Percentiles rank a stretch among this genome's conserved stretches.
Evolutionary conservation across 768 basidiomycete genomes (phyloP).

Genomic region (Xerocomellus chrysenteron): DNA sequence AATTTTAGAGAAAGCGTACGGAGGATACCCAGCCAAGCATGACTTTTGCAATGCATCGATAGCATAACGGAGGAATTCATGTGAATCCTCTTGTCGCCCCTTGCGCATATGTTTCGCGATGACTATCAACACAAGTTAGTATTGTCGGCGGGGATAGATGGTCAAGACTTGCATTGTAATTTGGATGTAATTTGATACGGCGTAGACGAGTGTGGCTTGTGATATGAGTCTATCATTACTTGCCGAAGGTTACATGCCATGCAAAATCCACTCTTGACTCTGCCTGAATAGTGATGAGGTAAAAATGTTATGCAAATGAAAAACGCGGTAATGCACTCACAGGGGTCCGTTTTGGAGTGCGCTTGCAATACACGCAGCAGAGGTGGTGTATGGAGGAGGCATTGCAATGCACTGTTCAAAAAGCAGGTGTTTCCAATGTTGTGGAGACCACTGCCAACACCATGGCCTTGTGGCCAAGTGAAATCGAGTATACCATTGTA

Average conservation of each 20-base stretch:
- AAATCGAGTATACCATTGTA: constrained; percentile 56
- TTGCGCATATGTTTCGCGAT: constrained; percentile 89
- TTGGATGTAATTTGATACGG: constrained; percentile 66
- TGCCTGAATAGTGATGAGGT: constrained; percentile 34
- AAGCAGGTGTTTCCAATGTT: constrained; percentile 97
- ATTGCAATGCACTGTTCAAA: constrained; percentile 92
- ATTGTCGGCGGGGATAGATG: not conserved
- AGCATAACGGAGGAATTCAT: constrained; percentile 94
- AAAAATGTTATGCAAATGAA: not conserved
- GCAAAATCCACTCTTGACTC: constrained; percentile 57
- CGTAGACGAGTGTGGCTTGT: constrained; percentile 47
- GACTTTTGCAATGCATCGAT: constrained; percentile 90
- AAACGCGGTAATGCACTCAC: constrained; percentile 43
- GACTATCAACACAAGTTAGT: constrained; percentile 41
- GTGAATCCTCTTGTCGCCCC: constrained; percentile 96
- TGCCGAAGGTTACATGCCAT: constrained; percentile 71
- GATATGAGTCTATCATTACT: constrained; percentile 57
- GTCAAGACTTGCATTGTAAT: constrained; percentile 57
- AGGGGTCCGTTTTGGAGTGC: constrained; percentile 52
- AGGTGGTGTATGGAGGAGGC: constrained; percentile 89
- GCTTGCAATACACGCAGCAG: constrained; percentile 60
- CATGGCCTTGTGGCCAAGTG: constrained; percentile 55
- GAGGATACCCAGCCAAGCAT: constrained; percentile 67
- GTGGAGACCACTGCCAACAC: constrained; percentile 61
- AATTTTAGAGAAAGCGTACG: constrained; percentile 46